Base-by-base conservation (phyloP, 1,284 basidiomycete genomes). In the Cutaneotrichosporon spelunceum region DNA sequence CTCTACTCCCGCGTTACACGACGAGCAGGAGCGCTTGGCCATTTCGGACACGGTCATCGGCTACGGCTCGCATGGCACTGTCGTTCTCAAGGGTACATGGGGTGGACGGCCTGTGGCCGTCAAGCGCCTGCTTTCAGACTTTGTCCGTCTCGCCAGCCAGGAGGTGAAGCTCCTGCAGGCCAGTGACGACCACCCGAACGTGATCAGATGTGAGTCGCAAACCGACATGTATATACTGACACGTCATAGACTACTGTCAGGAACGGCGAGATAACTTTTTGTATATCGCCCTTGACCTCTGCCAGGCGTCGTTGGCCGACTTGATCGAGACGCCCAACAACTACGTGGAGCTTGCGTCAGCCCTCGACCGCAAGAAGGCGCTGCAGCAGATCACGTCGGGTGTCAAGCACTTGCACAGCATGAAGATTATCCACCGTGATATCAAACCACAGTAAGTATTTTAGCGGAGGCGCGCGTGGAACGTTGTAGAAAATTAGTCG, bases 141-240 rank as follows among this genome's bases (percentile, higher is more conserved):
- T 98, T 74, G 92, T 96, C 54, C 93, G 92, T 0, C 86, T 99
- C 34, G 94, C 95, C 1, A 86, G 89, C 10, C 90, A 95, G 60
- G 96, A 99, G 82, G 94, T 98, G 26, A 88, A 87, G 73, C 86
- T 99, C 48, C 83, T 99, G 2, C 92, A 95, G 80, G 94, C 97
- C 74, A 91, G 90, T 45, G 96, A 99, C 80, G 93, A 97, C 75
- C 96, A 99, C 72, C 93, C 93, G 5, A 98, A 99, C 78, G 94
- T 99, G 70, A 95, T 99, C 68, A 87, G 95, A 60, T 95, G 76
- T 77, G 55, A 67, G 64, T 73, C n/a, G n/a, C n/a, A n/a, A n/a
- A n/a, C n/a, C n/a, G n/a, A n/a, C n/a, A n/a, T n/a, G n/a, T 23
- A 3, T 34, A 10, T 21, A 21, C 54, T 60, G 14, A 61, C 57